Base-by-base conservation (phyloP, 306 rosid genomes). In the Malus asiatica region DNA sequence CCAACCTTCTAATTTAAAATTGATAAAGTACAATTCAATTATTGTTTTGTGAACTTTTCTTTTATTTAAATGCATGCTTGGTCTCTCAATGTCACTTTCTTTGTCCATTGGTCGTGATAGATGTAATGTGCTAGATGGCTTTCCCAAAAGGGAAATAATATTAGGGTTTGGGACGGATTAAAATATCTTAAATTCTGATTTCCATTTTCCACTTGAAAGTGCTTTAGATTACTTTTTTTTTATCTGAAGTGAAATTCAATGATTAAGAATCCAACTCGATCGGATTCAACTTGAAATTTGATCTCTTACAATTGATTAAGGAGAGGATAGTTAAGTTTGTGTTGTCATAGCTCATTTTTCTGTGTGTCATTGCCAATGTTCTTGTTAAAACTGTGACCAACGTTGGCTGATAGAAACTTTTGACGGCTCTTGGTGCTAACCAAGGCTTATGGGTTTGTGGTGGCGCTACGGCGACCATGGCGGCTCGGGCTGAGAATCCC, bases 141-240 rank as follows among this genome's bases (percentile, higher is more conserved):
- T 82, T 88, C 86, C 88, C 51, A 75, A 85, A 85, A 53, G 71
- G 64, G 84, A 74, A 84, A 73, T 58, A 65, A 12, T 23, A 18
- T 67, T 38, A 19, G 60, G 78, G 25, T 32, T 6, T 62, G 11
- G 66, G 11, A 6, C 4, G 0, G 15, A 48, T 48, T 48, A 48
- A 14, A 48, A 15, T 48, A 48, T 48, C 55, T 15, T 15, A 14
- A 15, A 48, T 48, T 48, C 18, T 48, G 20, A 48, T 2, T 48
- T 6, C 20, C 55, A 48, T 48, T 48, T 48, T 48, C 18, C 55
- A 48, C 5, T 40, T 15, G 8, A 15, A 48, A 48, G 5, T 48
- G 20, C 55, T 15, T 15, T n/a, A 22, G 13, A 1, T 58, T 22
- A 58, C 29, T 11, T 58, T 0, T 58, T 58, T 5, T 58, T 11